Evolutionary conservation across 345 rosid genomes (phyloP).

Genomic region (Acer yangbiense): DNA sequence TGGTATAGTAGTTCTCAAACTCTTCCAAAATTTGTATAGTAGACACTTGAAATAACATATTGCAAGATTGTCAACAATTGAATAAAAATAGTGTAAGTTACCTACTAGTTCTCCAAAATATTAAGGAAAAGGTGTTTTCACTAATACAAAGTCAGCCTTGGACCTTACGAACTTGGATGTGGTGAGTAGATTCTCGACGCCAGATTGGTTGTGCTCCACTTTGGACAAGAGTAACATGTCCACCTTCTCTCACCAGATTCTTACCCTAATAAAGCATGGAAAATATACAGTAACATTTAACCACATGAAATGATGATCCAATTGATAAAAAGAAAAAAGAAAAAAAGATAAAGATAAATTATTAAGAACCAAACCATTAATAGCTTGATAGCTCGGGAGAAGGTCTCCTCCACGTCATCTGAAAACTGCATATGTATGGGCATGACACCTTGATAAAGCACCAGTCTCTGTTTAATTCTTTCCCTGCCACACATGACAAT

Average conservation of each 20-base stretch:
- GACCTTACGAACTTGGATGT: constrained; percentile 90
- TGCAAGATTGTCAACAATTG: constrained; percentile 7
- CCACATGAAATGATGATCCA: constrained; percentile 9
- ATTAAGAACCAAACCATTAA: constrained; percentile 50
- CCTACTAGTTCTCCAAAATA: constrained; percentile 19
- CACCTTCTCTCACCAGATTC: constrained; percentile 65
- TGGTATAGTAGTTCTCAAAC: constrained; percentile 3
- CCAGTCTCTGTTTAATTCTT: constrained; percentile 87
- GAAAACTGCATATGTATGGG: constrained; percentile 88
- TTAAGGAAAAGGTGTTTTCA: constrained; percentile 12
- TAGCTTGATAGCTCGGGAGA: constrained; percentile 68
- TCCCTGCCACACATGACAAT: constrained; percentile 47
- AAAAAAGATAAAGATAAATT: too few relatives aligned
- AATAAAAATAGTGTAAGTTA: background rate
- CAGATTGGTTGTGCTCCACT: constrained; percentile 97
- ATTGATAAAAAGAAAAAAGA: background rate
- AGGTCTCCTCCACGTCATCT: constrained; percentile 89
- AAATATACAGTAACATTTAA: constrained; percentile 8
- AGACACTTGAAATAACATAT: constrained; percentile 1
- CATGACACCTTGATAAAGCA: constrained; percentile 86
- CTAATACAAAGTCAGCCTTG: constrained; percentile 42
- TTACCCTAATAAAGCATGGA: constrained; percentile 55
- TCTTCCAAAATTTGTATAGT: background rate
- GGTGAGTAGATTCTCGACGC: constrained; percentile 91
- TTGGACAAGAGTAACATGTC: constrained; percentile 81